These are phyloP conservation scores for Myxozyma vanderwaltii DNA, from an alignment of 805 yeast genomes.

Conservation along the genomic window DNA sequence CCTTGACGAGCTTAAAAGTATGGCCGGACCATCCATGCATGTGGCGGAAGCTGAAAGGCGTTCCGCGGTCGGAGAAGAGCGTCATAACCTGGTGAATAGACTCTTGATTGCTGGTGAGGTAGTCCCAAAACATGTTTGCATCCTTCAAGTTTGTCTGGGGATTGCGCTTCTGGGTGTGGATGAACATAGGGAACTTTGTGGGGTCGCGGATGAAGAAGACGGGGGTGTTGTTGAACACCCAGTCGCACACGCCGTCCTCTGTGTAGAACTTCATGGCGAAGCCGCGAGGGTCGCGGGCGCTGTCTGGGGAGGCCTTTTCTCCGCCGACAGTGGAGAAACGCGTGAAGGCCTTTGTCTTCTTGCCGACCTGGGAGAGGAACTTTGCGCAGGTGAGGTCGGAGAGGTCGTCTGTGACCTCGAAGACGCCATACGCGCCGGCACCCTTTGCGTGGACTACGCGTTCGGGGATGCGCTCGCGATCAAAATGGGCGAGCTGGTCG, in stretches of 20 bases:
- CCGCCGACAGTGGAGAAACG: slow-evolving; percentile 73
- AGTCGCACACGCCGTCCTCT: slow-evolving; percentile 67
- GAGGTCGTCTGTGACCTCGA: slow-evolving; percentile 60
- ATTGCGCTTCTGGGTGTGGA: slow-evolving; percentile 70
- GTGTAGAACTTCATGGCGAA: slow-evolving; percentile 67
- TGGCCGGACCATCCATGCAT: slow-evolving; percentile 70
- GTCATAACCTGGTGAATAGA: slow-evolving; percentile 59
- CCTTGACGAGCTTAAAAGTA: slow-evolving; percentile 59
- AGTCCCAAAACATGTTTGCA: slow-evolving; percentile 61
- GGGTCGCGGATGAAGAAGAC: slow-evolving; percentile 67
- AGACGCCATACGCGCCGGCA: slow-evolving; percentile 62
- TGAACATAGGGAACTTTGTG: slow-evolving; percentile 62
- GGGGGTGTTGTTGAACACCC: slow-evolving; percentile 76
- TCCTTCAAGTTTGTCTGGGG: slow-evolving; percentile 64
- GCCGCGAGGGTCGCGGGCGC: slow-evolving; percentile 72
- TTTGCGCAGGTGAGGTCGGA: slow-evolving; percentile 51
- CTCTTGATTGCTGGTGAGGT: slow-evolving; percentile 57
- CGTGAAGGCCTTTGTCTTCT: slow-evolving; percentile 66
- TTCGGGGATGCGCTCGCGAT: slow-evolving; percentile 66
- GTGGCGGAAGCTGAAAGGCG: slow-evolving; percentile 55
- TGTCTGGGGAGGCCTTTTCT: slow-evolving; percentile 65
- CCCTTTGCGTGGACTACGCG: slow-evolving; percentile 71
- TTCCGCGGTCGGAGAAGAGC: slow-evolving; percentile 63
- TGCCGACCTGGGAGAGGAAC: slow-evolving; percentile 70
- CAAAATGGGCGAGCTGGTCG: slow-evolving; percentile 61